Evolutionary conservation across 1,139 yeast genomes (phyloP).

Genomic region (Kazachstania sp.): DNA sequence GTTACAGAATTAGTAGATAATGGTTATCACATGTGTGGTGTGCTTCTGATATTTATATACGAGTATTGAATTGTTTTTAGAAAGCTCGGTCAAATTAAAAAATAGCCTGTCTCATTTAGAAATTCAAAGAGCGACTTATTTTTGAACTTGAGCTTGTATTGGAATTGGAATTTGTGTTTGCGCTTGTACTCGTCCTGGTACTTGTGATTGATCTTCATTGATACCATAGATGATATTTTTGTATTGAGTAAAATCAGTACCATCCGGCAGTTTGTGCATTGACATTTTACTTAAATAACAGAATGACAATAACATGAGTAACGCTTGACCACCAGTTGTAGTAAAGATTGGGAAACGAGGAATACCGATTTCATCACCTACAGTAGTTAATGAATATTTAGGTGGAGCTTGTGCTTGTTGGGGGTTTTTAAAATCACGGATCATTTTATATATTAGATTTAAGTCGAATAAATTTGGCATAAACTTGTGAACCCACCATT

Average conservation of each 20-base stretch:
- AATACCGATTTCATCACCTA: slow-evolving; percentile 50
- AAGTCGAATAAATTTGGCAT: slow-evolving; percentile 84
- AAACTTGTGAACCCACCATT: slow-evolving; percentile 59
- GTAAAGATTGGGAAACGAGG: slow-evolving; percentile 44
- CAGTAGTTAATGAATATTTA: slow-evolving; percentile 29
- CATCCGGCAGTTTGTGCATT: slow-evolving; percentile 32
- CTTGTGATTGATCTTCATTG: slow-evolving; percentile 11
- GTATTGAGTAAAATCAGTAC: slow-evolving; percentile 34
- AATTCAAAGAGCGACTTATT: too few relatives aligned
- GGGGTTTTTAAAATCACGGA: slow-evolving; percentile 29
- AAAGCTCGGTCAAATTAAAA: too few relatives aligned
- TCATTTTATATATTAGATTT: slow-evolving; percentile 61
- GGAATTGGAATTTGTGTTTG: too few relatives aligned
- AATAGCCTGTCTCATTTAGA: too few relatives aligned
- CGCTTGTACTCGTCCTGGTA: background rate
- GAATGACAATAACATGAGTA: slow-evolving; percentile 50
- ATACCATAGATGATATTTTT: slow-evolving; percentile 50
- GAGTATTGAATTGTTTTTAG: too few relatives aligned
- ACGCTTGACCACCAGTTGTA: slow-evolving; percentile 41
- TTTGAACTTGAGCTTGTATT: too few relatives aligned
- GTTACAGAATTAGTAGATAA: too few relatives aligned
- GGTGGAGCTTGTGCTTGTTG: slow-evolving; percentile 14
- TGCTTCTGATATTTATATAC: too few relatives aligned
- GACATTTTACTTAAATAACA: slow-evolving; percentile 41
- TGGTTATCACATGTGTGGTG: too few relatives aligned